phyloP scores from a whole-genome alignment of 306 rosid genomes.

The Hylodesmum podocarpum region DNA sequence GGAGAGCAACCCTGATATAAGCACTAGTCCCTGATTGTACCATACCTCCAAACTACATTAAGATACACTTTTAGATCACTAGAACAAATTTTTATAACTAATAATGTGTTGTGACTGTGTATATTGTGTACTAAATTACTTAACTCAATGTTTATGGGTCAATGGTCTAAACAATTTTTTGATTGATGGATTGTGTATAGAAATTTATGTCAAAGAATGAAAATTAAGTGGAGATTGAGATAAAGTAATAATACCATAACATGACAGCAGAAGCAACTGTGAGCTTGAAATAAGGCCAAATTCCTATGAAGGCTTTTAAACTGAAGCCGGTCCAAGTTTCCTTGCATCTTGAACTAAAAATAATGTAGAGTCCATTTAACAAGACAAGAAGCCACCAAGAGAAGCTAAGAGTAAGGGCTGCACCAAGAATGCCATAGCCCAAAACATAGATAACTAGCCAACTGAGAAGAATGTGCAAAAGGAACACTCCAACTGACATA shows the following conservation, averaged over 20 bases:
- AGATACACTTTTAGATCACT: not conserved
- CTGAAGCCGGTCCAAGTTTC: slow-evolving; percentile 84
- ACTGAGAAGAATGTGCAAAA: slow-evolving; percentile 52
- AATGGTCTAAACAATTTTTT: too few relatives aligned
- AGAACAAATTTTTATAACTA: not conserved
- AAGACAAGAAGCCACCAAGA: slow-evolving; percentile 75
- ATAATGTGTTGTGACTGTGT: not conserved
- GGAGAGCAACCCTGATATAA: slow-evolving; percentile 72
- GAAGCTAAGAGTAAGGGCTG: slow-evolving; percentile 65
- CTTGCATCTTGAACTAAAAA: slow-evolving; percentile 61
- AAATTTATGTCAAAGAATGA: not conserved
- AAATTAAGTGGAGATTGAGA: not conserved
- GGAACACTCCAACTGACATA: slow-evolving; percentile 60
- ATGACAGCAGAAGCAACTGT: slow-evolving; percentile 68
- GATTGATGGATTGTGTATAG: not conserved
- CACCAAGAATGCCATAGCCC: slow-evolving; percentile 57
- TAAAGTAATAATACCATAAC: slow-evolving; percentile 48
- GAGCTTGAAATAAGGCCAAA: slow-evolving; percentile 79
- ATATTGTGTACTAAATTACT: too few relatives aligned
- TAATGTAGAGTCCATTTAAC: slow-evolving; percentile 55
- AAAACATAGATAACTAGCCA: slow-evolving; percentile 61
- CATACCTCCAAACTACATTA: slow-evolving; percentile 77
- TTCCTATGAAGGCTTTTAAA: slow-evolving; percentile 49
- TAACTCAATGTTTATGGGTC: too few relatives aligned
- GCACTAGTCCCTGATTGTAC: slow-evolving; percentile 77